phyloP scores from a whole-genome alignment of 768 basidiomycete genomes.

The Boletus patriciae region DNA sequence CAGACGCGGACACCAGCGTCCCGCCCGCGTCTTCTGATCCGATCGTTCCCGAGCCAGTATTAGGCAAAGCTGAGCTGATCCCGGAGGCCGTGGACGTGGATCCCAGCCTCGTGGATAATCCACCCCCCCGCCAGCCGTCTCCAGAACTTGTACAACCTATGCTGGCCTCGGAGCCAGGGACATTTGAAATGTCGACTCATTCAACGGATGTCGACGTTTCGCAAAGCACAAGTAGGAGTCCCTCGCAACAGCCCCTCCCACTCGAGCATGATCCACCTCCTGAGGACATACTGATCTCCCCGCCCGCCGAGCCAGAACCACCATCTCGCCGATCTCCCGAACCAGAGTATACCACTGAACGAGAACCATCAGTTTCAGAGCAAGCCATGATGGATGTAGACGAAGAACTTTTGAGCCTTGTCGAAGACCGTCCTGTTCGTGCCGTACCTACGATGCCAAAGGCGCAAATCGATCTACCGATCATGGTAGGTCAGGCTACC shows the following conservation, averaged over 20 bases:
- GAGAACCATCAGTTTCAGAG: conserved; percentile 5
- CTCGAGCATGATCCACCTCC: background rate
- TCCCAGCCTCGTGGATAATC: background rate
- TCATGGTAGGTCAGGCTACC: background rate
- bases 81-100: background rate
- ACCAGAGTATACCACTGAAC: conserved; percentile 1
- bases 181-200: background rate
- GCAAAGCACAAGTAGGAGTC: conserved; percentile 8
- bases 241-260: conserved; percentile 16
- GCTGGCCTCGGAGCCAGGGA: background rate
- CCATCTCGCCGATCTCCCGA: conserved; percentile 11
- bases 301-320: conserved; percentile 3
- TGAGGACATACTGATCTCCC: background rate
- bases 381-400: conserved; percentile 48
- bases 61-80: background rate
- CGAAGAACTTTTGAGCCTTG: conserved; percentile 65
- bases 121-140: conserved; percentile 1
- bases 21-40: background rate
- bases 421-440: conserved; percentile 48
- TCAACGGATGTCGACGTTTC: background rate
- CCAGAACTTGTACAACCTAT: conserved; percentile 2
- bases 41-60: background rate
- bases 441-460: background rate
- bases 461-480: background rate
- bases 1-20: background rate